Conservation (phyloP, 75 land plant genomes). For the Sequoia sempervirens region DNA sequence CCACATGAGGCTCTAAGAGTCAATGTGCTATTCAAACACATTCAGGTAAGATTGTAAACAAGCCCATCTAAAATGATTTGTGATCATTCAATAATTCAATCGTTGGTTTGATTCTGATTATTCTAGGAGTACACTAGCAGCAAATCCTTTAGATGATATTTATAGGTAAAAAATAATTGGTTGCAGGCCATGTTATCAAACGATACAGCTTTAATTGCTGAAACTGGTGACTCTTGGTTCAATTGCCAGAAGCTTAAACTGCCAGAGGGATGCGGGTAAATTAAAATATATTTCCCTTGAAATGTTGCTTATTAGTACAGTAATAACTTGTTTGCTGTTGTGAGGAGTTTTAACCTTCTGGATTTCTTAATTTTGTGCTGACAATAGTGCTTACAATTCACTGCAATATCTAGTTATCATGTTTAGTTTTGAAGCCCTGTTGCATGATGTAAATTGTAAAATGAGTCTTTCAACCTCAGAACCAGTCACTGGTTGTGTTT, state of each 20-base stretch:
- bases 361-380: background rate
- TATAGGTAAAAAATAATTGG: background rate
- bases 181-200: slow-evolving; percentile 26
- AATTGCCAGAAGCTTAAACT: slow-evolving; percentile 40
- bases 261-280: slow-evolving; percentile 47
- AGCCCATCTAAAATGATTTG: background rate
- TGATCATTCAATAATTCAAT: background rate
- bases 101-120: no score
- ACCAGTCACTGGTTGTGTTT: background rate
- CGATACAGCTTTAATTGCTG: slow-evolving; percentile 34
- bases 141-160: background rate
- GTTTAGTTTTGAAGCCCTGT: background rate
- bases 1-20: slow-evolving; percentile 52
- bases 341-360: background rate
- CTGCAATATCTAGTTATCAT: background rate
- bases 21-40: slow-evolving; percentile 55
- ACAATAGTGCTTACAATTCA: background rate
- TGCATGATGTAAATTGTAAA: background rate
- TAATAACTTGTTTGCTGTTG: background rate
- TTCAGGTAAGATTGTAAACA: slow-evolving; percentile 29
- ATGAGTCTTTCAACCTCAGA: background rate
- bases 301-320: background rate
- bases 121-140: background rate
- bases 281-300: background rate
- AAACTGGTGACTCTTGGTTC: slow-evolving; percentile 56